Evolutionary conservation across 2,329 filamentous ascomycete genomes (phyloP), one percentile per base, ranked within the genome.

Genomic region (Curvularia eragrostidis): DNA sequence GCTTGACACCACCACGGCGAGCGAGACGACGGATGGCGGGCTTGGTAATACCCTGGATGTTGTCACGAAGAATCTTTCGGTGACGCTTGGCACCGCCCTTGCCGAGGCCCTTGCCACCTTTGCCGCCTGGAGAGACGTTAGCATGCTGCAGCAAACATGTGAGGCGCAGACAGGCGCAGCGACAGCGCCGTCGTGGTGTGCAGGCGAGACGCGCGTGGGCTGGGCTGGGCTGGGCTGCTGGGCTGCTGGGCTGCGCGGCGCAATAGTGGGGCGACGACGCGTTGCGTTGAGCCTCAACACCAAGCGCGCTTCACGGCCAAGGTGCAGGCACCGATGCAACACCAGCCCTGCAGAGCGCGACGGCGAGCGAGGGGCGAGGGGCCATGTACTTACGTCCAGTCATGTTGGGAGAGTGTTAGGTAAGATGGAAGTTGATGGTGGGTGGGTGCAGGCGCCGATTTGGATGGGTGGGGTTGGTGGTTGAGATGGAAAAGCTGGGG

Each of bases 31-130:
- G 80, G 72, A 83, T 83, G 57, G 81, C 81, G 65, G 81, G 81
- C 79, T 83, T 83, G 69, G 81, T 83, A 73, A 83, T 83, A 73
- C 81, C 81, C 73, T 83, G 81, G 74, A 83, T 83, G 79, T 83
- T 83, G 80, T 83, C 81, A 67, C 81, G 81, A 66, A 83, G 76
- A 73, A 83, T 83, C 81, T 83, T 83, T 65, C 81, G 80, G 69
- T 83, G 81, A 76, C 81, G 81, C 79, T 83, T 83, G 74, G 81
- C 81, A 62, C 81, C 81, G 63, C 81, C 81, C 76, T 83, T 83
- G 66, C 81, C 81, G 74, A 83, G 81, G 63, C 81, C 81, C 75
- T 83, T 83, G 66, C 81, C 81, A 71, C 81, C 81, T 78, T 83
- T 83, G 69, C 81, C 81, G 73, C 81, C 81, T 83, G 60, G 62